Base-by-base conservation (phyloP, 108 stramenopile species). In the Pseudonitzschia multiseries region DNA sequence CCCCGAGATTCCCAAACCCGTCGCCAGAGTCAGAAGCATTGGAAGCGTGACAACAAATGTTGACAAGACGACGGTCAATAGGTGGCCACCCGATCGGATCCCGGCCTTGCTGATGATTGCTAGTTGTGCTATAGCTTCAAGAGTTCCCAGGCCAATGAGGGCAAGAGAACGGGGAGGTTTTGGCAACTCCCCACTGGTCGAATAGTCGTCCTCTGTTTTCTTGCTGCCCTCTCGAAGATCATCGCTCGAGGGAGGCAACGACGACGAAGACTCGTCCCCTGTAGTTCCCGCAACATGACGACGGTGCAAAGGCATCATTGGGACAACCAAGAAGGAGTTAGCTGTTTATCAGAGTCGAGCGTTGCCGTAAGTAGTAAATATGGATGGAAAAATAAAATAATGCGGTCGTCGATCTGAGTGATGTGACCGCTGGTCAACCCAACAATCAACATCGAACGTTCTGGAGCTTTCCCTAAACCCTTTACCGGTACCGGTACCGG, bases 261-360 rank as follows among this genome's bases (percentile, higher is more conserved):
- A 18, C 46, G 46, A 14, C 17, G 46, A 48, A 18, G 46, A 48
- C 18, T 48, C 46, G 26, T 21, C 66, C 66, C 26, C 48, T 6
- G 66, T 67, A 27, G 33, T 67, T 48, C 44, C 46, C 24, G 66
- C 66, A 24, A 50, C 66, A 29, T 28, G 66, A 21, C 76, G 57
- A 41, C 76, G 61, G 48, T 77, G 64, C 24, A 77, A 29, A 0
- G 76, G 76, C 76, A 77, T 77, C 68, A 76, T 76, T 33, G 60
- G 65, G 12, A 18, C 46, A 5, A 48, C 4, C 4, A 14, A 1
- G 46, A 2, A 8, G 14, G 46, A 2, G 46, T 14, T 10, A 2
- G 2, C 14, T 10, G 10, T 9, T 6, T 42, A 9, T 9, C 10
- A 42, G 10, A 42, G 8, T 42, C 8, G 42, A 42, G 10, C 6